These are phyloP conservation scores for Aspergillus eucalypticola DNA, from an alignment of 2,329 filamentous ascomycete genomes.

Conservation along the genomic window DNA sequence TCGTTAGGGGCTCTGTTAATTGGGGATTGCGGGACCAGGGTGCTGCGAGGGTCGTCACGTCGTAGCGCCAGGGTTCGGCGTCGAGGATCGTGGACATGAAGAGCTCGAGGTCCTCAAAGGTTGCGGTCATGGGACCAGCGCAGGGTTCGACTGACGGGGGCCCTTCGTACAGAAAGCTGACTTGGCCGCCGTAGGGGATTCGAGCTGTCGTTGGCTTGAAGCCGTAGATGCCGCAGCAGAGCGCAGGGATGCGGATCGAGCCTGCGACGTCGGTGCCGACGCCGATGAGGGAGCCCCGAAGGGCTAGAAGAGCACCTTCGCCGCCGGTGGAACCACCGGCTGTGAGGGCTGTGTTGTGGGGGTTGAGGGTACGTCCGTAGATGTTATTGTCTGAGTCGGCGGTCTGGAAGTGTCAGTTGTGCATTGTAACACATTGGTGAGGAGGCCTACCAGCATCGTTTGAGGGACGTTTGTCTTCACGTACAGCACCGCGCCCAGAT, in stretches of 20 bases:
- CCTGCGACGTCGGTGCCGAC: constrained; percentile 38
- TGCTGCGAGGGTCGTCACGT: constrained; percentile 43
- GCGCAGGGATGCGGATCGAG: constrained; percentile 35
- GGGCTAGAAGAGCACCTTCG: constrained; percentile 35
- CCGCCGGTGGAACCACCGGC: constrained; percentile 30
- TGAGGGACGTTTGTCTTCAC: constrained; percentile 33
- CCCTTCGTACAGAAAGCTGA: constrained; percentile 8
- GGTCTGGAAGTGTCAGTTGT: background rate
- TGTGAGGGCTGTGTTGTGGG: constrained; percentile 19
- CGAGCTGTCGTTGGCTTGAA: constrained; percentile 34
- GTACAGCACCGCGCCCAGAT: constrained; percentile 27
- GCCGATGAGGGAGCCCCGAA: constrained; percentile 34
- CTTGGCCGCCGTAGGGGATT: constrained; percentile 29
- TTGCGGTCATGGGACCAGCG: constrained; percentile 17
- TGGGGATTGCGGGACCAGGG: constrained; percentile 44
- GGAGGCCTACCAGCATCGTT: constrained; percentile 26
- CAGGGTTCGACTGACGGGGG: constrained; percentile 14
- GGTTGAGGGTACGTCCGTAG: constrained; percentile 26
- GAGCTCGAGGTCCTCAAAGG: constrained; percentile 22
- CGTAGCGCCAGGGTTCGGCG: constrained; percentile 48
- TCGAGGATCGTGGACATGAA: constrained; percentile 44
- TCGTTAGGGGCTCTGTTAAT: constrained; percentile 37
- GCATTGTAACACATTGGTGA: background rate
- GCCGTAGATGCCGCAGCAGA: constrained; percentile 34
- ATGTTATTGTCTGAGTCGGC: constrained; percentile 26